A percentile compares a stretch with the other conserved stretches of the same genome.
These are phyloP conservation scores for Solanum sejunctum DNA, from an alignment of 257 asterid species.

Conservation along the genomic window DNA sequence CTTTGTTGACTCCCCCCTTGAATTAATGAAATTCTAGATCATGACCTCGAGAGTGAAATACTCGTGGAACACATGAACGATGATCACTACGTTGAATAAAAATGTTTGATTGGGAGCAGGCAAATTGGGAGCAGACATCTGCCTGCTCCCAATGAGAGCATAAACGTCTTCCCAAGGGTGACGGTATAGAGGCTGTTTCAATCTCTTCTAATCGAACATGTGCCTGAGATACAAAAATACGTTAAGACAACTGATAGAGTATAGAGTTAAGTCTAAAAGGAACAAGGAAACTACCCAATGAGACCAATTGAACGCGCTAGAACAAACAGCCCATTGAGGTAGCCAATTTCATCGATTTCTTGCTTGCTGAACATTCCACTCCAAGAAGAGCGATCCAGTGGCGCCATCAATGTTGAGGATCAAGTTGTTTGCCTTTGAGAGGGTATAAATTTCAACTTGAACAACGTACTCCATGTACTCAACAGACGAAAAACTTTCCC, in stretches of 20 bases:
- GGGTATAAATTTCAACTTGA: conserved; percentile 81
- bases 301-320: conserved; percentile 97
- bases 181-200: conserved; percentile 93
- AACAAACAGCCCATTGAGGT: conserved; percentile 90
- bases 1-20: neutral
- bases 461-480: conserved; percentile 97
- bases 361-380: conserved; percentile 90
- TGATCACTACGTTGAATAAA: conserved; percentile 4
- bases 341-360: conserved; percentile 97
- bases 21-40: neutral
- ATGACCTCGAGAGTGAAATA: neutral
- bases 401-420: conserved; percentile 84
- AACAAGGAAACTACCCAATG: conserved; percentile 41
- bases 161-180: conserved; percentile 98
- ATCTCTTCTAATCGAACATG: conserved; percentile 87
- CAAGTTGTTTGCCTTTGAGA: conserved; percentile 21
- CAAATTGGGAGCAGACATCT: neutral
- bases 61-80: conserved; percentile 15
- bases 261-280: neutral
- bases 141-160: neutral
- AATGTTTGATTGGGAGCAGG: neutral
- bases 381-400: conserved; percentile 88
- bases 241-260: neutral
- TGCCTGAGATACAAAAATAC: conserved; percentile 38
- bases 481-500: conserved; percentile 75